Evolutionary conservation across 1,139 yeast species (phyloP), one percentile per base, ranked within the genome.

Genomic region (Candida glucosophila): DNA sequence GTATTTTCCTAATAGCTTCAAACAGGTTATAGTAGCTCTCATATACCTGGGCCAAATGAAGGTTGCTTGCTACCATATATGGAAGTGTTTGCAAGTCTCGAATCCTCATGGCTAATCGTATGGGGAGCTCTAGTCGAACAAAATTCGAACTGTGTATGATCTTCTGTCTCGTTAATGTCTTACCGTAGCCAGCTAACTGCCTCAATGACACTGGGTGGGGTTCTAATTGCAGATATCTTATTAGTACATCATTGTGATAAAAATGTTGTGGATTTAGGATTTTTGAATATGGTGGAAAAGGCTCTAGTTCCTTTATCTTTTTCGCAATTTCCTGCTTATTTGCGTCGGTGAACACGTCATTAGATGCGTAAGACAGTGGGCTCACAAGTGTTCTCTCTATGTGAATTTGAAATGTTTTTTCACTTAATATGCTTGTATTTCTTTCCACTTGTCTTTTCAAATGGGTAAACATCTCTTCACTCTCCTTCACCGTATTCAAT

Each of bases 181-280:
- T 78, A 24, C 95, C 96, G 47, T 79, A 90, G 26, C 86, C 88
- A 1, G 95, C 95, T 38, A 88, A 55, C 42, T 88, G 96, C 32
- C 86, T 64, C 15, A 90, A 53, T 1, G 95, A 79, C 12, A 90
- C 93, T 0, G 97, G 95, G 44, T 83, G 85, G 0, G 95, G 90
- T n/a, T 62, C 55, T 36, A 74, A 69, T 30, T 66, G 59, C 40
- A 58, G 50, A 69, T 85, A 86, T 25, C 70, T 69, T 49, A 77
- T 59, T 30, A 88, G 58, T 6, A 83, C 67, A 14, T 79, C 74
- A 47, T 86, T 86, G 43, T 88, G 96, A 48, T 81, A 86, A 49
- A 81, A 90, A 47, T 88, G 97, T 43, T 76, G 85, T 7, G 71
- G 69, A 31, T 67, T 72, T 22, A 71, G 39, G 24, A 65, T 62